Evolutionary conservation across 176 grass and related monocot genomes (phyloP).

Genomic region (Metroxylon sagu): DNA sequence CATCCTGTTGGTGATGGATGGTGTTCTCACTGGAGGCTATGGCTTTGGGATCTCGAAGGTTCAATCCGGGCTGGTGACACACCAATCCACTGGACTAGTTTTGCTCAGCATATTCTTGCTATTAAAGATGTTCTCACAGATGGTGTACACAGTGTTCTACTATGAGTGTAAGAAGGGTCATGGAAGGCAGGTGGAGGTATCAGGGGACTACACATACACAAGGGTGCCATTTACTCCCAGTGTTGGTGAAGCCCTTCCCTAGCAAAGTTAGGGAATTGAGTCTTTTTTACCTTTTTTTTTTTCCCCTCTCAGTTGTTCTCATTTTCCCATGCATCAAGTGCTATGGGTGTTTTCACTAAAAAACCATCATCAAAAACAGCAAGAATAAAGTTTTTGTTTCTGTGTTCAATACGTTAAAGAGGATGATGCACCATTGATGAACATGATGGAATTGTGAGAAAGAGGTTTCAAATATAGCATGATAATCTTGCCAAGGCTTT

Average conservation of each 20-base stretch:
- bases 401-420: no score
- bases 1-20: slow-evolving; percentile 12
- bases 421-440: no score
- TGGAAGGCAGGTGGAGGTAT: background rate
- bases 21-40: slow-evolving; percentile 2
- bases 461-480: no score
- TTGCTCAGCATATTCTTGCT: background rate
- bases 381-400: no score
- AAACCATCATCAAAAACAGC: no score
- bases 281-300: no score
- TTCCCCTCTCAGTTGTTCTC: no score
- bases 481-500: no score
- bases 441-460: no score
- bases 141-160: slow-evolving; percentile 41
- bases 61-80: background rate
- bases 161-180: slow-evolving; percentile 30
- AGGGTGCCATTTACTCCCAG: background rate
- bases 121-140: slow-evolving; percentile 9
- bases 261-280: background rate
- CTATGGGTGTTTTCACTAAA: no score
- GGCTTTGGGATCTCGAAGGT: background rate
- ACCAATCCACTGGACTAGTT: background rate
- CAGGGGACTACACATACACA: background rate
- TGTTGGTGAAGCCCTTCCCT: slow-evolving; percentile 2
- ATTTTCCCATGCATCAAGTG: no score